phyloP scores from a whole-genome alignment of 306 rosid genomes.

The Citrullus amarus region DNA sequence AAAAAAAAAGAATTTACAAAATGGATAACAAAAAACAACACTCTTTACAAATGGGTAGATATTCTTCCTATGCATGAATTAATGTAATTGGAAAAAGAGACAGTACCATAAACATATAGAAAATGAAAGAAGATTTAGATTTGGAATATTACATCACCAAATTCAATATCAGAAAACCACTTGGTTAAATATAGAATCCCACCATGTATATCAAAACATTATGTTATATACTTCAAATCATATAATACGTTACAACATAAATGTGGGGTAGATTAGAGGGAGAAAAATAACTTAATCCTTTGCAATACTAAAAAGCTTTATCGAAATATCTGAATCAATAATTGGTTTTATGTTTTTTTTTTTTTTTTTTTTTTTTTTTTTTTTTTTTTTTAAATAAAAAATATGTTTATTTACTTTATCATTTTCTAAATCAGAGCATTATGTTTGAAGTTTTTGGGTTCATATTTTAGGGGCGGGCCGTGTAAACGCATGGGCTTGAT shows the following conservation, averaged over 20 bases:
- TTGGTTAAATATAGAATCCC: neutral
- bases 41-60: neutral
- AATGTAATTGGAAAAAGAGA: neutral
- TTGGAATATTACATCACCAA: neutral
- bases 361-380: too few relatives aligned
- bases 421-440: neutral
- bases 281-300: too few relatives aligned
- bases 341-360: neutral
- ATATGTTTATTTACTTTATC: too few relatives aligned
- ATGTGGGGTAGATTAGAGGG: too few relatives aligned
- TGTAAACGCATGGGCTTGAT: neutral
- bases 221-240: neutral
- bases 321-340: neutral
- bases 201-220: neutral
- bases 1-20: neutral
- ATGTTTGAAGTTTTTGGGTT: neutral
- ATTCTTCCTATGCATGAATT: neutral
- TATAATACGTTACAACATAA: too few relatives aligned
- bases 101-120: neutral
- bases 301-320: neutral
- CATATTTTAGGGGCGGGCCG: neutral
- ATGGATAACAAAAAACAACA: neutral
- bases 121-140: constrained; percentile 1
- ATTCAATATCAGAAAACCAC: neutral
- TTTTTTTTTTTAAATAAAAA: too few relatives aligned